phyloP scores from a whole-genome alignment of 306 rosid genomes.

The Fragaria ananassa region DNA sequence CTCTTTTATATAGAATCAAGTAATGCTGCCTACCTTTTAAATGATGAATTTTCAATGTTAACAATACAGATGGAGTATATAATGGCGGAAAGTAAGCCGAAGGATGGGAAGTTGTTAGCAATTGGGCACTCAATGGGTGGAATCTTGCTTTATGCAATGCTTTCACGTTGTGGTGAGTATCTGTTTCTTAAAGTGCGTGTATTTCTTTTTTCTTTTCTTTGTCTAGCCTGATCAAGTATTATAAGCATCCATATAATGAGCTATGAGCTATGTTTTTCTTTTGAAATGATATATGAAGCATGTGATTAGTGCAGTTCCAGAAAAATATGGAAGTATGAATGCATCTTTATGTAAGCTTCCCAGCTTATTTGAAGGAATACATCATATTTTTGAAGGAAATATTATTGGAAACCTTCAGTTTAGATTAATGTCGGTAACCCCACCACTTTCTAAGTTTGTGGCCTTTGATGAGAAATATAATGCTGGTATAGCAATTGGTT shows the following conservation, averaged over 20 bases:
- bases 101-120: slow-evolving; percentile 93
- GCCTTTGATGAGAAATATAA: neutral
- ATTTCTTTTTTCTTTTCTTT: slow-evolving; percentile 1
- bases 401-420: neutral
- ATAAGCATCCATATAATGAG: neutral
- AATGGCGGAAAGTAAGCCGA: slow-evolving; percentile 64
- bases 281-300: neutral
- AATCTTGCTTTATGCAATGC: slow-evolving; percentile 81
- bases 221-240: neutral
- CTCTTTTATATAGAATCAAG: neutral
- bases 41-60: slow-evolving; percentile 25
- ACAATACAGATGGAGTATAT: slow-evolving; percentile 77
- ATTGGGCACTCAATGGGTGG: slow-evolving; percentile 99
- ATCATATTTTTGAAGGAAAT: neutral
- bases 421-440: neutral
- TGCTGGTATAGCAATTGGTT: neutral
- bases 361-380: neutral
- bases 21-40: neutral
- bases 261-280: too few species aligned
- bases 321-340: neutral
- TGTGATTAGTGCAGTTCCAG: neutral
- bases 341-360: neutral
- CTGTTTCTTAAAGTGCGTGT: slow-evolving; percentile 15
- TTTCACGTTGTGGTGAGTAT: slow-evolving; percentile 75
- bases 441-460: neutral